Evolutionary conservation across 495 filamentous ascomycete species (phyloP).

Genomic region (Aspergillus conjunctus): DNA sequence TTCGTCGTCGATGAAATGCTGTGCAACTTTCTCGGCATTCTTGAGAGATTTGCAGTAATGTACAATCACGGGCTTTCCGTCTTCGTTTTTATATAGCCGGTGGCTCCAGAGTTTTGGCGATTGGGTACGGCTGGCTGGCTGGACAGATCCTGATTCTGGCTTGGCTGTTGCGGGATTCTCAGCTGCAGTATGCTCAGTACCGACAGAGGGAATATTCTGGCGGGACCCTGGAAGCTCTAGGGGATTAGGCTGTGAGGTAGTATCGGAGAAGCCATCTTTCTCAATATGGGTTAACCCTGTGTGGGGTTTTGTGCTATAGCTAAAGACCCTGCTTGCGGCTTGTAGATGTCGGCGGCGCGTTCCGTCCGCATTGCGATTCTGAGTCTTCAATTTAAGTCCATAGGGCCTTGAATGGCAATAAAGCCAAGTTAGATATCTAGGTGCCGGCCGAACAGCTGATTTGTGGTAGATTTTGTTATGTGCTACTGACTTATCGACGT

Average conservation of each 20-base stretch:
- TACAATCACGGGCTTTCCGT: slow-evolving; percentile 56
- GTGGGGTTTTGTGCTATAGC: neutral
- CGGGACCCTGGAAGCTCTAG: neutral
- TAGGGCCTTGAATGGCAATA: neutral
- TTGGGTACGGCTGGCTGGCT: neutral
- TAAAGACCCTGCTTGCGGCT: slow-evolving; percentile 2
- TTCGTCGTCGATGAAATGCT: slow-evolving; percentile 68
- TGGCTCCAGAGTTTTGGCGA: slow-evolving; percentile 64
- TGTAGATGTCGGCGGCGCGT: neutral
- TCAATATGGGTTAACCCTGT: neutral
- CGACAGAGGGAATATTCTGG: too few relatives aligned
- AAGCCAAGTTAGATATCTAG: neutral
- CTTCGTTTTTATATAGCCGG: slow-evolving; percentile 57
- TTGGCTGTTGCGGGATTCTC: neutral
- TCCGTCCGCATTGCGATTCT: neutral
- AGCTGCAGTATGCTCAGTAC: neutral
- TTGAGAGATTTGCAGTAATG: slow-evolving; percentile 74
- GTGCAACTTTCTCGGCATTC: slow-evolving; percentile 64
- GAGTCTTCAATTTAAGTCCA: neutral
- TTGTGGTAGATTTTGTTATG: too few relatives aligned
- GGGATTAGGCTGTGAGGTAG: neutral
- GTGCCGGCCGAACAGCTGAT: too few relatives aligned
- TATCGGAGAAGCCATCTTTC: neutral
- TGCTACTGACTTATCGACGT: too few relatives aligned
- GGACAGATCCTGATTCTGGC: neutral